Conservation (phyloP, 257 asterid species). For the Solanum sitiens region DNA sequence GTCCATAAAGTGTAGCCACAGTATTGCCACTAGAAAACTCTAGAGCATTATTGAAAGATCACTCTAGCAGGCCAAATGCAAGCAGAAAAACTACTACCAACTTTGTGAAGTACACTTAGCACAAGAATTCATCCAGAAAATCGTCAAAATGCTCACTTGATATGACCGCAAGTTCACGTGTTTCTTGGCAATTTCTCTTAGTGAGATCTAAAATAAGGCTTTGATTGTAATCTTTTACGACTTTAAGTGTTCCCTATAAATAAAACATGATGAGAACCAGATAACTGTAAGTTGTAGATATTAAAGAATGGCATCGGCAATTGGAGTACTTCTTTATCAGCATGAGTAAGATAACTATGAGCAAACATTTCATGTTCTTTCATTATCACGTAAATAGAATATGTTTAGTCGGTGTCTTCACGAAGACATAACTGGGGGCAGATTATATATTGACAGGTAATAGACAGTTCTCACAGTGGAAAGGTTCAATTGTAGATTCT, state of each 20-base stretch:
- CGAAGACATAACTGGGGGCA: background rate
- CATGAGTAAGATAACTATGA: background rate
- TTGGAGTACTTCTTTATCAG: background rate
- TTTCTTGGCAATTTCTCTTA: background rate
- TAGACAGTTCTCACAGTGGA: conserved; percentile 65
- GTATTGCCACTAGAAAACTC: too few relatives aligned
- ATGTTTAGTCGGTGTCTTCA: background rate
- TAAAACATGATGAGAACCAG: background rate
- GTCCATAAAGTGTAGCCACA: too few relatives aligned
- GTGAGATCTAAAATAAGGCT: too few relatives aligned
- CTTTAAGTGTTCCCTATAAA: background rate
- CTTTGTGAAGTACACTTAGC: too few relatives aligned
- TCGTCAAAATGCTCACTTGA: background rate
- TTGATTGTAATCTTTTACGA: background rate
- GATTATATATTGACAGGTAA: conserved; percentile 33
- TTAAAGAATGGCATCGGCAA: background rate
- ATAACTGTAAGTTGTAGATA: background rate
- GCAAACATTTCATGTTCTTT: background rate
- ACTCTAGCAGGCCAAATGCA: too few relatives aligned
- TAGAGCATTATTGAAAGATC: too few relatives aligned
- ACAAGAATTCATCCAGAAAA: too few relatives aligned
- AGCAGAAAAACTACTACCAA: too few relatives aligned
- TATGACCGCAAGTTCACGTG: background rate
- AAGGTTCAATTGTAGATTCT: conserved; percentile 80
- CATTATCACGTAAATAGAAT: background rate